phyloP scores from a whole-genome alignment of 1,284 basidiomycete species.

The Inonotus obliquus region DNA sequence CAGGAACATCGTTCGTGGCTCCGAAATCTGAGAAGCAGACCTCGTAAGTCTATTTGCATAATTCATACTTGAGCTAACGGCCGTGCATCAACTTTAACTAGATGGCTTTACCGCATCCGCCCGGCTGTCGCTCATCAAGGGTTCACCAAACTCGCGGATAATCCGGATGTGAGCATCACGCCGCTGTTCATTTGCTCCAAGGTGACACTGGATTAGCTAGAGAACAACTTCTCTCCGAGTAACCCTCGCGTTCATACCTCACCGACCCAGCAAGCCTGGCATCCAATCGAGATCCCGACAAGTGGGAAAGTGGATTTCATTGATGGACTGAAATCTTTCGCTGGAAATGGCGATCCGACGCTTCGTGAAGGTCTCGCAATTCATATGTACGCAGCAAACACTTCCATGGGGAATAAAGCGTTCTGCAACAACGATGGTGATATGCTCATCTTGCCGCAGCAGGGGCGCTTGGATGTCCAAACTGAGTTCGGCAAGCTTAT shows the following conservation, averaged over 20 bases:
- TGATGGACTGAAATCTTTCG: constrained; percentile 58
- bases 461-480: constrained; percentile 61
- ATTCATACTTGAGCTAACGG: background rate
- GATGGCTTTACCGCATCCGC: constrained; percentile 61
- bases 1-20: constrained; percentile 37
- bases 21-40: constrained; percentile 39
- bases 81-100: constrained; percentile 23
- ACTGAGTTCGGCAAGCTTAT: constrained; percentile 68
- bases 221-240: constrained; percentile 53
- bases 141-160: constrained; percentile 49
- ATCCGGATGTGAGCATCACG: constrained; percentile 54
- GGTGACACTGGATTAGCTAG: constrained; percentile 33
- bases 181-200: constrained; percentile 9
- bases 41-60: constrained; percentile 29
- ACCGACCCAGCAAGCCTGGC: constrained; percentile 69
- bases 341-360: constrained; percentile 61
- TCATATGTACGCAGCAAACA: constrained; percentile 58
- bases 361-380: constrained; percentile 56
- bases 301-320: constrained; percentile 53
- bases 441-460: constrained; percentile 62
- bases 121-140: constrained; percentile 68
- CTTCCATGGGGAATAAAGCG: constrained; percentile 59
- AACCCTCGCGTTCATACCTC: constrained; percentile 59
- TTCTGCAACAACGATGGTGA: constrained; percentile 69
- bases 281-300: constrained; percentile 52